Evolutionary conservation across 164 flowering plant species (phyloP).

Genomic region (Amborella trichopoda): DNA sequence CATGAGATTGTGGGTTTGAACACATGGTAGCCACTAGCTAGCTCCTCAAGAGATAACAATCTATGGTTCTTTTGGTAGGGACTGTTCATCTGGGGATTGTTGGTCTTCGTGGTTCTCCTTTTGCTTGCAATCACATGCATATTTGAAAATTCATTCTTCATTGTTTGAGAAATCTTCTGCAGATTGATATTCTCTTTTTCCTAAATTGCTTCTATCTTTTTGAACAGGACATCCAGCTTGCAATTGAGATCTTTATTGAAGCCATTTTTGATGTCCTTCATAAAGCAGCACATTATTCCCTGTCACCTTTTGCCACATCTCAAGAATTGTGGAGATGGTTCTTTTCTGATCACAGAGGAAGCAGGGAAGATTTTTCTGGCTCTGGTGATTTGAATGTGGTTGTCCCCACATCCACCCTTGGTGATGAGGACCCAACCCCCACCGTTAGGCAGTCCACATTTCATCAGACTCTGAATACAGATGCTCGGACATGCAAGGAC

Average conservation of each 20-base stretch:
- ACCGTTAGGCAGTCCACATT: slow-evolving; percentile 45
- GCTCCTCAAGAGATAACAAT: no score
- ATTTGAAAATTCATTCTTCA: no score
- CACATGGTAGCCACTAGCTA: no score
- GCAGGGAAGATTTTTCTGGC: slow-evolving; percentile 11
- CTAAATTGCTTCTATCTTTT: background rate
- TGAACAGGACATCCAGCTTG: slow-evolving; percentile 88
- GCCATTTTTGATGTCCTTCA: slow-evolving; percentile 65
- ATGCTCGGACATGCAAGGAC: slow-evolving; percentile 87
- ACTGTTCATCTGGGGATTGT: no score
- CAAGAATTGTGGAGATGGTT: slow-evolving; percentile 30
- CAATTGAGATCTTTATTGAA: slow-evolving; percentile 79
- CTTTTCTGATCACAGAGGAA: slow-evolving; percentile 14
- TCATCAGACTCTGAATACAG: slow-evolving; percentile 63
- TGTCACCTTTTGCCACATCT: slow-evolving; percentile 55
- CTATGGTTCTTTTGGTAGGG: no score
- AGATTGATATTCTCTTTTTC: no score
- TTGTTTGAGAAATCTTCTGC: no score
- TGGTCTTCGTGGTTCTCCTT: no score
- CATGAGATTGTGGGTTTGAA: no score
- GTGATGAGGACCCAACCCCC: slow-evolving; percentile 61
- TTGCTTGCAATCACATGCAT: no score
- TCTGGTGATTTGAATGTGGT: slow-evolving; percentile 14
- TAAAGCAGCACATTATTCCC: slow-evolving; percentile 60
- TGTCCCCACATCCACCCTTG: slow-evolving; percentile 51